Evolutionary conservation across 257 asterid species (phyloP).

Genomic region (Apocynum venetum): DNA sequence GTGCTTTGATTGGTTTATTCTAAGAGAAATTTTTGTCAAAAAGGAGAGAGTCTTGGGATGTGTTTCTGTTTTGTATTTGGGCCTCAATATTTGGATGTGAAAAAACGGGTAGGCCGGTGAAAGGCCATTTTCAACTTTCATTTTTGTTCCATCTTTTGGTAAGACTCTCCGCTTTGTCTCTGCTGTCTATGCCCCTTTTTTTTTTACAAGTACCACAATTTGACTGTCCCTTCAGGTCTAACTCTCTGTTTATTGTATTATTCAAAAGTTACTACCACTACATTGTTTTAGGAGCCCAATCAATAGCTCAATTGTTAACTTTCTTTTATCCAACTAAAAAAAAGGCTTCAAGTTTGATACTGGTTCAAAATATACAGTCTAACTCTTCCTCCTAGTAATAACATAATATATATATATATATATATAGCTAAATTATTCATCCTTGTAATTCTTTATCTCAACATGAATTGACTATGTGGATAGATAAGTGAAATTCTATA

Average conservation of each 20-base stretch:
- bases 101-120: constrained; percentile 47
- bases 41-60: constrained; percentile 25
- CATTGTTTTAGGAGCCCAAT: neutral
- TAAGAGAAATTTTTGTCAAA: neutral
- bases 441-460: no score
- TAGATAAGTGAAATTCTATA: no score
- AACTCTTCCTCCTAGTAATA: no score
- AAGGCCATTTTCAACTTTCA: constrained; percentile 63
- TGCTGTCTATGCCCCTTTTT: neutral
- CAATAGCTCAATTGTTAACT: no score
- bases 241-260: neutral
- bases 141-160: constrained; percentile 38
- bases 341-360: no score
- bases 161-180: constrained; percentile 22
- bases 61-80: constrained; percentile 21
- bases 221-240: constrained; percentile 1
- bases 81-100: constrained; percentile 23
- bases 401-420: no score
- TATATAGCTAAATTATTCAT: no score
- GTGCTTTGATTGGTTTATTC: constrained; percentile 3
- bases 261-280: no score
- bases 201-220: neutral
- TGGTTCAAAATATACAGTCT: no score
- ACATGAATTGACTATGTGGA: no score
- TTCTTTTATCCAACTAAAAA: no score